A percentile compares a stretch with the other conserved stretches of the same genome.
Evolutionary conservation across 495 filamentous ascomycete genomes (phyloP).

Genomic region (Penicillium silybi): DNA sequence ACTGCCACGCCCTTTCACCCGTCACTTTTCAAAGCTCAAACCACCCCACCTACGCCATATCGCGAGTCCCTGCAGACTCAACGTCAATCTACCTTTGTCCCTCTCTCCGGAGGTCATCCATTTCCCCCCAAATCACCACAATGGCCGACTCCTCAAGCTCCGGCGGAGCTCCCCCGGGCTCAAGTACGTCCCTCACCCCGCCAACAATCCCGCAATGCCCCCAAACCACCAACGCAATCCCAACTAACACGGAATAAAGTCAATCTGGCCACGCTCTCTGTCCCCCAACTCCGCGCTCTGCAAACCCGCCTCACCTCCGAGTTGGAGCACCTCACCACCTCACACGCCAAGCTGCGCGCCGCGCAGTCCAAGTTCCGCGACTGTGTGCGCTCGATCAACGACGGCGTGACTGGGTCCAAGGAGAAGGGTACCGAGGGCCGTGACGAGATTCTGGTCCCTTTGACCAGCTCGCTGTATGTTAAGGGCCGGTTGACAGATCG

Average conservation of each 20-base stretch:
- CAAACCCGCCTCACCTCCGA: slow-evolving; percentile 96
- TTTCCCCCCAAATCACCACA: neutral
- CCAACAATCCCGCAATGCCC: neutral
- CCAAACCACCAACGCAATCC: neutral
- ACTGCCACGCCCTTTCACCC: slow-evolving; percentile 7
- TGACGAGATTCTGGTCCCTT: slow-evolving; percentile 72
- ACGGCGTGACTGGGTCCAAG: slow-evolving; percentile 46
- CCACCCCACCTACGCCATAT: slow-evolving; percentile 22
- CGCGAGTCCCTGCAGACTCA: slow-evolving; percentile 6
- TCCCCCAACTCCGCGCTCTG: slow-evolving; percentile 57
- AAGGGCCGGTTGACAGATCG: slow-evolving; percentile 73
- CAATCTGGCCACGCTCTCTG: slow-evolving; percentile 57
- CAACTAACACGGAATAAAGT: slow-evolving; percentile 36
- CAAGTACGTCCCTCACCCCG: slow-evolving; percentile 21
- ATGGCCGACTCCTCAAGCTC: slow-evolving; percentile 29
- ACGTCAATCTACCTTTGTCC: neutral
- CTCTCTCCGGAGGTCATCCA: neutral
- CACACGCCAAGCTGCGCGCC: slow-evolving; percentile 80
- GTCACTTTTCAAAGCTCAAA: slow-evolving; percentile 17
- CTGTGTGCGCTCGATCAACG: slow-evolving; percentile 71
- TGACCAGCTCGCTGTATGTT: slow-evolving; percentile 92
- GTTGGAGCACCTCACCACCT: slow-evolving; percentile 84
- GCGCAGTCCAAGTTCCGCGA: slow-evolving; percentile 91
- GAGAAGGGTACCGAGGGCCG: slow-evolving; percentile 35
- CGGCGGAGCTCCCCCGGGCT: slow-evolving; percentile 29